Conservation (phyloP, 768 basidiomycete genomes). For the Leccinum fibrillosum region DNA sequence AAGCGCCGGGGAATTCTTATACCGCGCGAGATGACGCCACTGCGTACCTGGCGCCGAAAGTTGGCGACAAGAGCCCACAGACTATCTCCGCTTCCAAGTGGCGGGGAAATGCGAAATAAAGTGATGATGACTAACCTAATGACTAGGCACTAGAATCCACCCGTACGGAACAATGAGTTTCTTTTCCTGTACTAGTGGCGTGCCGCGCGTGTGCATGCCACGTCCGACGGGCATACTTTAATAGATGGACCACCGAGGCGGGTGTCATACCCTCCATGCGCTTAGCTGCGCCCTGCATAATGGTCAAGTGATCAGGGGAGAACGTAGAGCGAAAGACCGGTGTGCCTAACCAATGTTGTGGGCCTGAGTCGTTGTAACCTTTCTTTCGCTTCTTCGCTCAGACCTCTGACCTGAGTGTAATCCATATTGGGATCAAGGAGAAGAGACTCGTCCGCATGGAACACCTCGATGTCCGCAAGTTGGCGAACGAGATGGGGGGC, state of each 20-base stretch:
- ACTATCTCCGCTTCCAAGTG: not conserved
- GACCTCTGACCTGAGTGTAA: conserved; percentile 58
- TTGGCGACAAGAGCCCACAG: not conserved
- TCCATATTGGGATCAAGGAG: conserved; percentile 67
- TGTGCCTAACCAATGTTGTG: conserved; percentile 55
- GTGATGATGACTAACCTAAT: not conserved
- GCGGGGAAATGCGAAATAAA: not conserved
- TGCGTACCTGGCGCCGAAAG: not conserved
- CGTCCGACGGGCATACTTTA: conserved; percentile 56
- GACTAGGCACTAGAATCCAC: not conserved
- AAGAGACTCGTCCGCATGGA: conserved; percentile 74
- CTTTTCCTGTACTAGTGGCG: not conserved
- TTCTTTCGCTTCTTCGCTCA: conserved; percentile 77
- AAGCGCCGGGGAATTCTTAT: not conserved
- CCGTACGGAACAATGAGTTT: not conserved
- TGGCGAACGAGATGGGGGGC: conserved; percentile 65
- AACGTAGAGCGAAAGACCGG: not conserved
- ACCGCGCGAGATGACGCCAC: not conserved
- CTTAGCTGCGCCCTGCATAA: conserved; percentile 80
- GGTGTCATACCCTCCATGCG: conserved; percentile 95
- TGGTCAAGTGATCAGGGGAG: not conserved
- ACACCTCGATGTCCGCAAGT: conserved; percentile 68
- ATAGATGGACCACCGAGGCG: conserved; percentile 60
- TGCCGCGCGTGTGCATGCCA: conserved; percentile 13
- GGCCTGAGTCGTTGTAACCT: conserved; percentile 59